Evolutionary conservation across 2,329 filamentous ascomycete genomes (phyloP).

Genomic region (Microdochium trichocladiopsis): DNA sequence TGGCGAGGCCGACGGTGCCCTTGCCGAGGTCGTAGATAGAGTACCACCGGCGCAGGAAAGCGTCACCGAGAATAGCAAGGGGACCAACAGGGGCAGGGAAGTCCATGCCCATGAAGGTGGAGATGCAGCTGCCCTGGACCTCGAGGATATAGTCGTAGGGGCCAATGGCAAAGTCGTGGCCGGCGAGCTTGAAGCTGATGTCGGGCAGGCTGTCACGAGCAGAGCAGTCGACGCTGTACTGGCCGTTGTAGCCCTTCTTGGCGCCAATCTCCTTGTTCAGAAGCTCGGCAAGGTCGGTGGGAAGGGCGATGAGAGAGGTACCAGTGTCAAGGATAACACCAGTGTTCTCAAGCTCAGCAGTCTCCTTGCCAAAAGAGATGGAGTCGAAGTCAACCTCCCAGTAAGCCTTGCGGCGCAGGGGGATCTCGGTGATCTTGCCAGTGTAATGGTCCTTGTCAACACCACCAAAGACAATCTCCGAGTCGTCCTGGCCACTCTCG

Average conservation of each 20-base stretch:
- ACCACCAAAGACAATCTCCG: constrained; percentile 86
- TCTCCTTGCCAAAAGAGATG: constrained; percentile 80
- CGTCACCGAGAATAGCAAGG: constrained; percentile 89
- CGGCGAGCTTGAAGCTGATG: constrained; percentile 81
- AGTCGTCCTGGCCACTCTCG: constrained; percentile 61
- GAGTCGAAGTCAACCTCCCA: constrained; percentile 97
- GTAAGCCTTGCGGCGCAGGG: constrained; percentile 96
- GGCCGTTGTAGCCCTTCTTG: constrained; percentile 95
- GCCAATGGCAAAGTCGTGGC: constrained; percentile 87
- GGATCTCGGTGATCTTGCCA: constrained; percentile 87
- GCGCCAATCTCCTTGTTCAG: constrained; percentile 97
- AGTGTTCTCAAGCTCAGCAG: constrained; percentile 85
- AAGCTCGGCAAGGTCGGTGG: constrained; percentile 84
- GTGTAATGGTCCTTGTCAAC: constrained; percentile 73
- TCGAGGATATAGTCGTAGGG: constrained; percentile 94
- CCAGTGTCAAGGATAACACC: constrained; percentile 97
- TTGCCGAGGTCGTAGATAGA: constrained; percentile 94
- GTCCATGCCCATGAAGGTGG: constrained; percentile 95
- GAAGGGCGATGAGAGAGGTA: constrained; percentile 94
- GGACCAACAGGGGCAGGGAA: constrained; percentile 82
- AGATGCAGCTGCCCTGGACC: constrained; percentile 92
- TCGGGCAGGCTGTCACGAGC: constrained; percentile 82
- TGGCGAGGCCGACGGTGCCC: constrained; percentile 81
- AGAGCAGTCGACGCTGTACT: constrained; percentile 88
- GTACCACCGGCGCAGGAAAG: constrained; percentile 81